Evolutionary conservation across 192 early-diverging fungal genomes (phyloP).

Genomic region (Rhizophagus clarus): DNA sequence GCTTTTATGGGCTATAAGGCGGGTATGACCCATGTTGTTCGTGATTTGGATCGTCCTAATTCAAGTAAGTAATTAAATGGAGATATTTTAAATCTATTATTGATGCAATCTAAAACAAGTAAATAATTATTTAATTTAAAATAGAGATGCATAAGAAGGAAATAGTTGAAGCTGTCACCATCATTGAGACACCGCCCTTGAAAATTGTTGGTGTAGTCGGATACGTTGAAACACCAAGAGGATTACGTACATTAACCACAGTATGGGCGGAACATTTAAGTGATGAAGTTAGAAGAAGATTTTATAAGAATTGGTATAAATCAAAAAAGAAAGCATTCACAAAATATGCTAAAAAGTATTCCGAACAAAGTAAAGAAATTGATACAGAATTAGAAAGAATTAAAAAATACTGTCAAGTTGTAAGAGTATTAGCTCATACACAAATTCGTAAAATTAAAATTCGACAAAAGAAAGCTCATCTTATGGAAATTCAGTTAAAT

Average conservation of each 20-base stretch:
- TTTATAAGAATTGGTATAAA: constrained; percentile 99
- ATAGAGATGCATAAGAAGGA: constrained; percentile 99
- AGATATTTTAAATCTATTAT: not conserved
- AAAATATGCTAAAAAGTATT: constrained; percentile 98
- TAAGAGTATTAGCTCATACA: constrained; percentile 98
- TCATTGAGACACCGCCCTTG: constrained; percentile 98
- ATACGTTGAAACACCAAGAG: constrained; percentile 98
- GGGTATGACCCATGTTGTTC: constrained; percentile 99
- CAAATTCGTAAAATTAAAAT: constrained; percentile 94
- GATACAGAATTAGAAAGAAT: constrained; percentile 94
- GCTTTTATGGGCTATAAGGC: constrained; percentile 99
- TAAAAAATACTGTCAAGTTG: constrained; percentile 98
- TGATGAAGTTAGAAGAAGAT: constrained; percentile 97
- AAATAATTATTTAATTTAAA: constrained; percentile 3
- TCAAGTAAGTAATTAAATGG: constrained; percentile 69
- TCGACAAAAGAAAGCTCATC: constrained; percentile 99
- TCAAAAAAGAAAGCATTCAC: constrained; percentile 99
- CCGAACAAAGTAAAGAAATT: constrained; percentile 86
- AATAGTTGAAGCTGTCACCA: constrained; percentile 98
- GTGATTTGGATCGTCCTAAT: constrained; percentile 97
- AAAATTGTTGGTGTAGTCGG: constrained; percentile 99
- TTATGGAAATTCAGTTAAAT: constrained; percentile 99
- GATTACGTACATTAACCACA: constrained; percentile 96
- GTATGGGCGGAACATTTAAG: constrained; percentile 99
- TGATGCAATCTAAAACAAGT: not conserved